Evolutionary conservation across 1,139 yeast species (phyloP).

Genomic region (Protomyces gravidus): DNA sequence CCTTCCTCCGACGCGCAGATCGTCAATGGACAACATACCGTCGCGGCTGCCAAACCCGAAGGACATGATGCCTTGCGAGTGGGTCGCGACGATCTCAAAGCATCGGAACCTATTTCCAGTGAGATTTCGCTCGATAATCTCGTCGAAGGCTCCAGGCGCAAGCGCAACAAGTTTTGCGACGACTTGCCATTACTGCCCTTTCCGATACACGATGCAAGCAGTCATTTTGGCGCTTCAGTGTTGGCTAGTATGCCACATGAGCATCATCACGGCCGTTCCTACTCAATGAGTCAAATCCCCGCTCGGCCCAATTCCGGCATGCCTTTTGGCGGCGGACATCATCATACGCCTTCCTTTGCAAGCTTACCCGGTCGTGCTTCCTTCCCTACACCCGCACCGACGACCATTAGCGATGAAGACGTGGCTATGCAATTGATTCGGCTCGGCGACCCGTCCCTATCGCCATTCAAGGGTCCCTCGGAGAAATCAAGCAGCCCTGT

Average conservation of each 20-base stretch:
- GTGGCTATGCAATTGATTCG: conserved; percentile 31
- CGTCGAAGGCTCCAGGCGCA: conserved; percentile 26
- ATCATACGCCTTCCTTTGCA: conserved; percentile 7
- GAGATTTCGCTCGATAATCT: conserved; percentile 28
- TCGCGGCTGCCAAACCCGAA: neutral
- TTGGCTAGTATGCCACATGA: conserved; percentile 6
- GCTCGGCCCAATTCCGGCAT: conserved; percentile 4
- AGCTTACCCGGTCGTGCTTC: conserved; percentile 24
- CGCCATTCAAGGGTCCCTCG: conserved; percentile 19
- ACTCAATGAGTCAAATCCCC: neutral
- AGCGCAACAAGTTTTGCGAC: conserved; percentile 27
- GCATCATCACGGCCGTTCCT: neutral
- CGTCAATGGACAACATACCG: neutral
- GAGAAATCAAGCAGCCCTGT: conserved; percentile 21
- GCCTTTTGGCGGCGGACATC: neutral
- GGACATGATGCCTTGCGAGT: neutral
- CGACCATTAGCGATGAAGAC: conserved; percentile 30
- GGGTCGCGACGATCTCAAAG: neutral
- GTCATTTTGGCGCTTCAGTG: neutral
- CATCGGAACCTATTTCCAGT: conserved; percentile 9
- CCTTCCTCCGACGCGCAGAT: neutral
- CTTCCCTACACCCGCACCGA: conserved; percentile 29
- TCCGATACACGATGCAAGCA: conserved; percentile 3
- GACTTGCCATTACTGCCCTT: conserved; percentile 23
- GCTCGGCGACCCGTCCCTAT: conserved; percentile 28